phyloP scores from a whole-genome alignment of 495 filamentous ascomycete species.

The Aspergillus baeticus region DNA sequence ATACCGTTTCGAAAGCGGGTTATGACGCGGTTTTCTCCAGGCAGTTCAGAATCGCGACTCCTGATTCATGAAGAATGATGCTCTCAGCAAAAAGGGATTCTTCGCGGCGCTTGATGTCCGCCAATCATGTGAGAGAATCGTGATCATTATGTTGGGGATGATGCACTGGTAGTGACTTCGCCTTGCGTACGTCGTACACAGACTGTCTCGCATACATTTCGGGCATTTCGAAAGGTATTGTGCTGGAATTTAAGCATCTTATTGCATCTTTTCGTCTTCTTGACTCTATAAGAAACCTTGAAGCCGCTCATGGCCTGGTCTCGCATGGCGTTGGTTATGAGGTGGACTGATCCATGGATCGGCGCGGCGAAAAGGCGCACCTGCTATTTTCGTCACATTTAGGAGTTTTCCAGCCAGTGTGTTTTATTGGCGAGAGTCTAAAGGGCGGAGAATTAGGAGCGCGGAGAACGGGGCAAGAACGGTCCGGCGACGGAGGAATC shows the following conservation, averaged over 20 bases:
- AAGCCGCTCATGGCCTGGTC: not conserved
- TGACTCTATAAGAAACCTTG: too few relatives aligned
- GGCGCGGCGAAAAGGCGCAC: not conserved
- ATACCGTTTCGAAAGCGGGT: not conserved
- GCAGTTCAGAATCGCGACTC: not conserved
- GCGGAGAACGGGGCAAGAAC: slow-evolving; percentile 3
- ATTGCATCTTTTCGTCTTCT: too few relatives aligned
- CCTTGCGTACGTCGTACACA: not conserved
- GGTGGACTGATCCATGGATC: not conserved
- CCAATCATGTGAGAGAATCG: not conserved
- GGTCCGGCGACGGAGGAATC: slow-evolving; percentile 1
- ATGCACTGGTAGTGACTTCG: not conserved
- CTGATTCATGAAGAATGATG: too few relatives aligned
- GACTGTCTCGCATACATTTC: too few relatives aligned
- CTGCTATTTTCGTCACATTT: slow-evolving; percentile 8
- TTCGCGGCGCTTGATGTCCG: not conserved
- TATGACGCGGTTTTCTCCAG: not conserved
- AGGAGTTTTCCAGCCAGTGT: not conserved
- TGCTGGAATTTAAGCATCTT: too few relatives aligned
- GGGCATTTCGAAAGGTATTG: too few relatives aligned
- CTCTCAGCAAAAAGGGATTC: not conserved
- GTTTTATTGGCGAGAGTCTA: not conserved
- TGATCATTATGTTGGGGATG: not conserved
- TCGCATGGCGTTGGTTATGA: not conserved
- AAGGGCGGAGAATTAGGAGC: not conserved